phyloP scores from a whole-genome alignment of 2,329 filamentous ascomycete genomes.

The Pestalotiopsis sp. region DNA sequence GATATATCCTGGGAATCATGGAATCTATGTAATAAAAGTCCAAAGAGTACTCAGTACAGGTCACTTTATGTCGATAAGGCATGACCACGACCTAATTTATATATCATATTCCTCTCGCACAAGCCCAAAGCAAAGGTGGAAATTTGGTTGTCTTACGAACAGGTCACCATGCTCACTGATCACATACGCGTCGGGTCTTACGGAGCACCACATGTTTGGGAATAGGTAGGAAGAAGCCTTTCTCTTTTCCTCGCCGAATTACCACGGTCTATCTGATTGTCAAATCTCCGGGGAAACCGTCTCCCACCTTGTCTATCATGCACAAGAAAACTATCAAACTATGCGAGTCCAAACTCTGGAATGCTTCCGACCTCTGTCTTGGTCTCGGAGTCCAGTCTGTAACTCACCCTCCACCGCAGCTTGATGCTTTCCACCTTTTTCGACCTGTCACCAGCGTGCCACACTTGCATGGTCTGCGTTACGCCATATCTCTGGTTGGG shows the following conservation, averaged over 20 bases:
- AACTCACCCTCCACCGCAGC: constrained; percentile 86
- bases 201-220: no score
- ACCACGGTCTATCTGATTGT: neutral
- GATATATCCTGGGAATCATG: no score
- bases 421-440: constrained; percentile 79
- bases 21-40: no score
- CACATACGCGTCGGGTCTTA: no score
- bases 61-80: no score
- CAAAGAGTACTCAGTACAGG: no score
- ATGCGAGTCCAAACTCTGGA: constrained; percentile 75
- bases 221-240: neutral
- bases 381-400: constrained; percentile 67
- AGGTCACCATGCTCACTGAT: no score
- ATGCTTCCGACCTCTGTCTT: constrained; percentile 87
- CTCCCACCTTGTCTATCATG: neutral
- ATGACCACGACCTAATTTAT: no score
- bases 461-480: constrained; percentile 77
- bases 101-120: no score
- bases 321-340: neutral
- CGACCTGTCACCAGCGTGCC: constrained; percentile 68
- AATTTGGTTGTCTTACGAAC: no score
- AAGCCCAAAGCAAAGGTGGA: no score
- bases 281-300: neutral
- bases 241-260: neutral
- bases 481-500: constrained; percentile 77